These are phyloP conservation scores for Cladophialophora chaetospira DNA, from an alignment of 2,329 filamentous ascomycete genomes.

Conservation along the genomic window DNA sequence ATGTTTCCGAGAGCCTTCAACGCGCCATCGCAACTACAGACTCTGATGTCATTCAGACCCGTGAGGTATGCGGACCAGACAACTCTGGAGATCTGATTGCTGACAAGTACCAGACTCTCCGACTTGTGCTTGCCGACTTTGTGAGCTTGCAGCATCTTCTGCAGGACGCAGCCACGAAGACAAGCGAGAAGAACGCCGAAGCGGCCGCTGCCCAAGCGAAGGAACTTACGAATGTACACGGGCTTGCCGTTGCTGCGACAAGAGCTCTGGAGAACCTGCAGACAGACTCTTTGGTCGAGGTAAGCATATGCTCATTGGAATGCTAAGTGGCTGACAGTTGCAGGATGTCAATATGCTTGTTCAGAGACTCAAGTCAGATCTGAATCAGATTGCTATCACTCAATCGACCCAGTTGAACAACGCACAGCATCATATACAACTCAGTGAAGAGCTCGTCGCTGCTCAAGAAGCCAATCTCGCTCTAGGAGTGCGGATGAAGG, in stretches of 20 bases:
- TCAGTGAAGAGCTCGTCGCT: slow-evolving; percentile 16
- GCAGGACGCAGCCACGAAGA: slow-evolving; percentile 4
- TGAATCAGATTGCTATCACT: slow-evolving; percentile 6
- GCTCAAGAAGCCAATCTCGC: slow-evolving; percentile 16
- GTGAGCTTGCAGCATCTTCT: slow-evolving; percentile 14
- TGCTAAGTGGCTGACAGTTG: neutral
- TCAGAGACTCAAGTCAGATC: slow-evolving; percentile 4
- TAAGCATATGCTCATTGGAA: neutral
- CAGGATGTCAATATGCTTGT: slow-evolving; percentile 18
- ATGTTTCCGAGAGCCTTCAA: slow-evolving; percentile 15
- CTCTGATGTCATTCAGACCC: slow-evolving; percentile 12
- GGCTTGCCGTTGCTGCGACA: slow-evolving; percentile 22
- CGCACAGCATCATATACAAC: slow-evolving; percentile 10
- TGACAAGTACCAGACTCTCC: slow-evolving; percentile 12
- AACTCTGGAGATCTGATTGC: neutral
- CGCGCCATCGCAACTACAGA: slow-evolving; percentile 13
- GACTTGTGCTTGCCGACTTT: slow-evolving; percentile 21
- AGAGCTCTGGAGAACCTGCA: slow-evolving; percentile 15
- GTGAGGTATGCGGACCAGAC: slow-evolving; percentile 12
- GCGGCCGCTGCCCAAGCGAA: slow-evolving; percentile 17
- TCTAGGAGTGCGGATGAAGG: slow-evolving; percentile 14
- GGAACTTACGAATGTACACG: slow-evolving; percentile 21
- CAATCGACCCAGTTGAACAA: slow-evolving; percentile 16
- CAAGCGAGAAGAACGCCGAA: slow-evolving; percentile 18
- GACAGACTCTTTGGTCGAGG: slow-evolving; percentile 11